Percentiles rank a stretch among this genome's conserved stretches.
phyloP scores from a whole-genome alignment of 2,329 filamentous ascomycete genomes.

The Sodiomyces alkalinus region DNA sequence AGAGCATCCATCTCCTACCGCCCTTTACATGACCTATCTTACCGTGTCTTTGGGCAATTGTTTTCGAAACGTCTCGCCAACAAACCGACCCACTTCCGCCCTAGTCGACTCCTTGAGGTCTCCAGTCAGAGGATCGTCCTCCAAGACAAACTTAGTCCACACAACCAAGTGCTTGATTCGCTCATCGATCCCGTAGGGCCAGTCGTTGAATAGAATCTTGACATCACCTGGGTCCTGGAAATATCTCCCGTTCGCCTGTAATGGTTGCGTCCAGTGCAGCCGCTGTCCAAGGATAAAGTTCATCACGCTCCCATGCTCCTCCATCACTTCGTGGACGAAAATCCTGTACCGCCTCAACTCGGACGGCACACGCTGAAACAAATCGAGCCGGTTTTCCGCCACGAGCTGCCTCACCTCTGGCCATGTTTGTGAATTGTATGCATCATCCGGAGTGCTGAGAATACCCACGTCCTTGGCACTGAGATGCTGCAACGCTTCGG shows the following conservation, averaged over 20 bases:
- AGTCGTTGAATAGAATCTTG: conserved; percentile 77
- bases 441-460: conserved; percentile 52
- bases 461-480: conserved; percentile 54
- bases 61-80: conserved; percentile 48
- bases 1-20: no score
- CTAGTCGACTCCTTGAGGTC: conserved; percentile 52
- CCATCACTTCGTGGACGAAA: conserved; percentile 48
- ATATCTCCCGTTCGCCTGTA: conserved; percentile 11
- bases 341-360: conserved; percentile 65
- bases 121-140: conserved; percentile 48
- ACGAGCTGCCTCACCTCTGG: conserved; percentile 49
- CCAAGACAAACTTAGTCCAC: conserved; percentile 79
- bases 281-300: conserved; percentile 58
- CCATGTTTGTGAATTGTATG: conserved; percentile 55
- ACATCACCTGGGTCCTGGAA: conserved; percentile 32
- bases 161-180: conserved; percentile 74
- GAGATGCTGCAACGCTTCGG: conserved; percentile 49
- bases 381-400: conserved; percentile 50
- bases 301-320: conserved; percentile 61
- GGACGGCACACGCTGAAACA: conserved; percentile 62
- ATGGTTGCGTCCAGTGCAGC: conserved; percentile 48
- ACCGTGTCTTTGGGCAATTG: conserved; percentile 36
- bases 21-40: conserved; percentile 12
- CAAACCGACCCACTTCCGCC: conserved; percentile 53
- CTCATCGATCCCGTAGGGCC: conserved; percentile 76